A percentile compares a stretch with the other conserved stretches of the same genome.
phyloP scores from a whole-genome alignment of 805 yeast species.

The Cyberlindnera petersonii region DNA sequence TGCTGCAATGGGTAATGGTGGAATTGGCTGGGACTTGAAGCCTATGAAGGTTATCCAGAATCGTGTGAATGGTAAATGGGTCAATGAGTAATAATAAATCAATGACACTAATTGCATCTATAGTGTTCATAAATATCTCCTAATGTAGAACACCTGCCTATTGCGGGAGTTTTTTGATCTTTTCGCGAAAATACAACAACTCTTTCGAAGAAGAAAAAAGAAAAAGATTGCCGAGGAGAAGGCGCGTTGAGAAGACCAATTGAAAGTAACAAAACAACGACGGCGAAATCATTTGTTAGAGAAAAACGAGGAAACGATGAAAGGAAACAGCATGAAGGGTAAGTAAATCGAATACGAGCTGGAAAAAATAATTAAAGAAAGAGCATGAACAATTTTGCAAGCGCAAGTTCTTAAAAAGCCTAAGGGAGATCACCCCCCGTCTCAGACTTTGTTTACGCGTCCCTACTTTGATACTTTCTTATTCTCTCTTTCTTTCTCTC shows the following conservation, averaged over 20 bases:
- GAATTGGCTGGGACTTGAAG: slow-evolving; percentile 89
- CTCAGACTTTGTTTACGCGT: neutral
- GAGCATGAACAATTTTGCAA: too few relatives aligned
- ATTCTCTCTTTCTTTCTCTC: too few relatives aligned
- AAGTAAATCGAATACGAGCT: neutral
- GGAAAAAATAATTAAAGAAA: too few relatives aligned
- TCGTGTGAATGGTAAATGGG: slow-evolving; percentile 68
- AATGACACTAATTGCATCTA: neutral
- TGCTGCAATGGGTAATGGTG: slow-evolving; percentile 76
- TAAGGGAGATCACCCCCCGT: too few relatives aligned
- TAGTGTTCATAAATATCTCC: neutral
- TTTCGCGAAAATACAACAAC: slow-evolving; percentile 4
- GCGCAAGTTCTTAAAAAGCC: too few relatives aligned
- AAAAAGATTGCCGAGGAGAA: too few relatives aligned
- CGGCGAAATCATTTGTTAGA: neutral
- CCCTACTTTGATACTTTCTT: too few relatives aligned
- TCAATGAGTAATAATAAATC: slow-evolving; percentile 26
- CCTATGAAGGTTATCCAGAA: slow-evolving; percentile 71
- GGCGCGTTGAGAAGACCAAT: neutral
- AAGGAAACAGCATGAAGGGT: slow-evolving; percentile 5
- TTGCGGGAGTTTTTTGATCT: neutral
- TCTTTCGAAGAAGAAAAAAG: too few relatives aligned
- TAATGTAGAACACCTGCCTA: neutral
- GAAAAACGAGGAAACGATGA: slow-evolving; percentile 2
- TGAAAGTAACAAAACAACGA: neutral